A percentile compares a stretch with the other conserved stretches of the same genome.
Conservation (phyloP, 148 eudicot genomes). For the Nyssa sinensis region DNA sequence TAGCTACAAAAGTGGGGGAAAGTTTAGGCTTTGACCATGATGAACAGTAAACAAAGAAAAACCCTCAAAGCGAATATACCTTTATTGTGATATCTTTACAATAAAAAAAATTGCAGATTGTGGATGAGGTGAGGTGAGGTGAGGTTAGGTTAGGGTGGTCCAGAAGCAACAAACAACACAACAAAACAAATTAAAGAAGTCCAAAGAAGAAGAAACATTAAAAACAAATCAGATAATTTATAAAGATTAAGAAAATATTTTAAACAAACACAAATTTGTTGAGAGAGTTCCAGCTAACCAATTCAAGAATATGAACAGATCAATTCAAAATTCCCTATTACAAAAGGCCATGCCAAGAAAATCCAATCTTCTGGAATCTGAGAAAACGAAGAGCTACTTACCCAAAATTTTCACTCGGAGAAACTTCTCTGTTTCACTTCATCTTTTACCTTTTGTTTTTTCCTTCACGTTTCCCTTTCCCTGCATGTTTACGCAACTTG, state of each 20-base stretch:
- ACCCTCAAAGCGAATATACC: slow-evolving; percentile 6
- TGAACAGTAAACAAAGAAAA: neutral
- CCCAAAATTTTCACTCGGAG: neutral
- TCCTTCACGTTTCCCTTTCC: neutral
- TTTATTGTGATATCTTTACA: neutral
- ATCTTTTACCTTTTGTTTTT: neutral
- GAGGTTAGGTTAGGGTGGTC: slow-evolving; percentile 9
- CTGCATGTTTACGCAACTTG: neutral
- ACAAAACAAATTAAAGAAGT: slow-evolving; percentile 3
- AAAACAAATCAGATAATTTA: neutral
- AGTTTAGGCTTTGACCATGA: slow-evolving; percentile 8
- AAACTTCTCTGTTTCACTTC: neutral
- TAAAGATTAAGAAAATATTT: neutral
- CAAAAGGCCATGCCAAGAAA: neutral
- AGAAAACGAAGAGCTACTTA: neutral
- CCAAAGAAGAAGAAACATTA: slow-evolving; percentile 6
- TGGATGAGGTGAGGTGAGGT: no score
- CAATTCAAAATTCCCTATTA: neutral
- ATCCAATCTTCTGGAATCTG: slow-evolving; percentile 3
- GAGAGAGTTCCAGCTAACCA: neutral
- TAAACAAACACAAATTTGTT: neutral
- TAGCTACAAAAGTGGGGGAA: neutral
- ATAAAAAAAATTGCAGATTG: neutral
- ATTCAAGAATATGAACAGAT: slow-evolving; percentile 9
- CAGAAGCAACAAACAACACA: neutral